Evolutionary conservation across 179 eudicot species (phyloP), one percentile per base, ranked within the genome.

Genomic region (Heliamphora pulchella): DNA sequence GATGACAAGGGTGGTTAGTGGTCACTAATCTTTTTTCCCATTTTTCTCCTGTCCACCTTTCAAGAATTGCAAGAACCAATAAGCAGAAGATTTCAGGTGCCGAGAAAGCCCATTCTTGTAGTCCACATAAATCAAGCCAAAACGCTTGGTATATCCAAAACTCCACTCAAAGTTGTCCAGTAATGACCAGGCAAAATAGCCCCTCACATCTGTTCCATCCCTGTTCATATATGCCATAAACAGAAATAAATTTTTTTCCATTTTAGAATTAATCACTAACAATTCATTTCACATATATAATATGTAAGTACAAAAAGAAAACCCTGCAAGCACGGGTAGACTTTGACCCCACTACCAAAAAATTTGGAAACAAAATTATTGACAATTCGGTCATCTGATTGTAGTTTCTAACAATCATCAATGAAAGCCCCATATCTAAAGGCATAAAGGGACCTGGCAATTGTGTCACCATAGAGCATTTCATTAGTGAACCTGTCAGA

Each of bases 131-230:
- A 89, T 79, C 78, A 92, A 74, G 66, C 97, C 94, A 57, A 92
- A 92, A 0, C 94, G 91, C 66, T 89, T 91, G 31, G 94, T 88
- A 81, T 88, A 92, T 67, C 97, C 97, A 65, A 82, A 78, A 20
- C 77, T 76, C 97, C 97, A 89, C 82, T 92, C 93, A 47, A 91
- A 91, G 88, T 92, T 88, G 85, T 92, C 94, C 78, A 92, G 64
- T 75, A 91, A 82, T 8, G 97, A 92, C 94, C 97, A 92, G 7
- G 93, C 97, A 85, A 92, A 92, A 80, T 91, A 90, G 53, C 94
- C 97, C 75, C 86, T 87, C 71, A 92, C 90, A 79, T 92, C 82
- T 14, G 80, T 85, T 20, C 97, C 97, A 53, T 91, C 94, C 88
- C 97, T 92, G 85, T 78, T 48, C 75, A 86, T 31, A 14, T 48